phyloP scores from a whole-genome alignment of 139 green algal species.

The Pycnococcus provasolii region DNA sequence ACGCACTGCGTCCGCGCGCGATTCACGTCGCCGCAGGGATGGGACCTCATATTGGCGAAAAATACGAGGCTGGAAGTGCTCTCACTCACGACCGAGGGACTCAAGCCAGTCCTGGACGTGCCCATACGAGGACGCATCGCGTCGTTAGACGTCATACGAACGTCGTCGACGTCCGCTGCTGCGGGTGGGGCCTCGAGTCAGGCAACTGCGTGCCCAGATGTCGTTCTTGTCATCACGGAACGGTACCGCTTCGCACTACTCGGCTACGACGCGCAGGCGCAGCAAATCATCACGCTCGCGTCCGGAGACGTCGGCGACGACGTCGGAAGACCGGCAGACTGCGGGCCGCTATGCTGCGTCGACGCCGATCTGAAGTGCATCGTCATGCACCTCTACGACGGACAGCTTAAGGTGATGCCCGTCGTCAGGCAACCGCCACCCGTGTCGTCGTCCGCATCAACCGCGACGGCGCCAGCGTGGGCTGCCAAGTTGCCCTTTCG shows the following conservation, averaged over 20 bases:
- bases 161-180: slow-evolving; percentile 13
- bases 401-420: slow-evolving; percentile 74
- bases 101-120: slow-evolving; percentile 71
- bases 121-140: slow-evolving; percentile 85
- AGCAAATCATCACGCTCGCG: slow-evolving; percentile 68
- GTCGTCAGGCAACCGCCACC: neutral
- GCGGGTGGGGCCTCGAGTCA: neutral
- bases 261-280: slow-evolving; percentile 55
- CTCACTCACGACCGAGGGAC: slow-evolving; percentile 61
- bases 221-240: slow-evolving; percentile 84
- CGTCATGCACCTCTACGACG: slow-evolving; percentile 90
- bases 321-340: slow-evolving; percentile 65
- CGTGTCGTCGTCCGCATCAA: neutral
- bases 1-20: slow-evolving; percentile 61
- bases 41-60: slow-evolving; percentile 88
- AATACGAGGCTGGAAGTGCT: slow-evolving; percentile 80
- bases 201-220: slow-evolving; percentile 24
- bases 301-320: slow-evolving; percentile 67
- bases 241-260: slow-evolving; percentile 85
- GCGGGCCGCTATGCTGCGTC: slow-evolving; percentile 71
- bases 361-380: slow-evolving; percentile 66
- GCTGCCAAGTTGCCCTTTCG: no score
- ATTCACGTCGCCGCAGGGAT: slow-evolving; percentile 64
- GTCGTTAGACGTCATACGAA: slow-evolving; percentile 70
- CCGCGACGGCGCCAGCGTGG: neutral